Percentiles rank a stretch among this genome's conserved stretches.
Evolutionary conservation across 305 asterid species (phyloP).

Genomic region (Coffea humblotiana): DNA sequence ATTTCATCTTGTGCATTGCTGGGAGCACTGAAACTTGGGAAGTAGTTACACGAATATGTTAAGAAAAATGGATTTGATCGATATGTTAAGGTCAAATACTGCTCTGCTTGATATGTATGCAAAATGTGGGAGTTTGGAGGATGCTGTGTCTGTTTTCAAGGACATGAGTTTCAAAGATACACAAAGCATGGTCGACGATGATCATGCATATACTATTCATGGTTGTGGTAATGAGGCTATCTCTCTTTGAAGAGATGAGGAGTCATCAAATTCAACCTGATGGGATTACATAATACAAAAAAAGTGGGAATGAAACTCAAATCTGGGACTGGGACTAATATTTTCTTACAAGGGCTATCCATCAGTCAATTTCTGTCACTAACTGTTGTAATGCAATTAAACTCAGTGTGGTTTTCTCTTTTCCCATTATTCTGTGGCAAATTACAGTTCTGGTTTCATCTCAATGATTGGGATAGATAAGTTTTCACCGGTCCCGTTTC

Average conservation of each 20-base stretch:
- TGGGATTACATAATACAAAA: slow-evolving; percentile 21
- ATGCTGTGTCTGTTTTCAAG: slow-evolving; percentile 50
- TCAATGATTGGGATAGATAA: not conserved
- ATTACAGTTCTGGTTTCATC: not conserved
- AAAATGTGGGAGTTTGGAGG: slow-evolving; percentile 47
- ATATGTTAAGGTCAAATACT: slow-evolving; percentile 37
- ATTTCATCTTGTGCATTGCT: slow-evolving; percentile 36
- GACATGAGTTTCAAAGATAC: slow-evolving; percentile 44
- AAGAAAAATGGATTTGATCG: slow-evolving; percentile 39
- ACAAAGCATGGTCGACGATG: slow-evolving; percentile 55
- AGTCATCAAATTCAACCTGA: slow-evolving; percentile 36
- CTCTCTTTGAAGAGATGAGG: slow-evolving; percentile 40
- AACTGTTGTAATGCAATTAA: too few species aligned
- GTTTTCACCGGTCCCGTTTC: not conserved
- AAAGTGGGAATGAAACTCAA: too few species aligned
- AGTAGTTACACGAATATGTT: slow-evolving; percentile 43
- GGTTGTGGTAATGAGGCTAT: slow-evolving; percentile 47
- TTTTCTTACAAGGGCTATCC: too few species aligned
- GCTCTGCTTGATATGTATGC: slow-evolving; percentile 52
- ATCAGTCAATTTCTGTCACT: too few species aligned
- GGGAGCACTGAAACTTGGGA: slow-evolving; percentile 43
- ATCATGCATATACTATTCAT: slow-evolving; percentile 48
- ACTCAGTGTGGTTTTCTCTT: too few species aligned
- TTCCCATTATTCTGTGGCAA: not conserved
- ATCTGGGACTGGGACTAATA: too few species aligned